Percentiles rank a stretch among this genome's conserved stretches.
Evolutionary conservation across 2,329 filamentous ascomycete species (phyloP).

Genomic region (Macroventuria anomochaeta): DNA sequence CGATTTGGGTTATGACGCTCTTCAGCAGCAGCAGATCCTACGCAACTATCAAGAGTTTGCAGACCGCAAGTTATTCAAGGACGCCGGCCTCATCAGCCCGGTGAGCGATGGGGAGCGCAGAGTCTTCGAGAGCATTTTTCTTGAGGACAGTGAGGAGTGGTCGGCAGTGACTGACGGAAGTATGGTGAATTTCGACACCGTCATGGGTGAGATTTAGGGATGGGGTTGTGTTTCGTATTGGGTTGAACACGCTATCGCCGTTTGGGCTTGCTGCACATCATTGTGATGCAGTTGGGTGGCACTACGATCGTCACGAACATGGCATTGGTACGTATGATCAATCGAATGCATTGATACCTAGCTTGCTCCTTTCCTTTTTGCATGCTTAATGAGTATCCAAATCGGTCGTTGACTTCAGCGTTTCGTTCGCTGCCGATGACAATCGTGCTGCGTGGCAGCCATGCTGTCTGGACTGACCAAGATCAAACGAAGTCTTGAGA

Average conservation of each 20-base stretch:
- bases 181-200: not conserved
- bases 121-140: constrained; percentile 29
- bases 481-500: not conserved
- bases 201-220: not conserved
- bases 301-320: not conserved
- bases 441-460: not conserved
- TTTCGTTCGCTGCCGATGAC: not conserved
- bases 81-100: constrained; percentile 12
- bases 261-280: not conserved
- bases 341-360: not conserved
- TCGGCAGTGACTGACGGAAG: constrained; percentile 2
- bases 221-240: not conserved
- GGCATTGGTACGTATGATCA: constrained; percentile 2
- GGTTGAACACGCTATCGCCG: not conserved
- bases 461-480: not conserved
- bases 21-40: constrained; percentile 18
- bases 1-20: not conserved
- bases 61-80: constrained; percentile 8
- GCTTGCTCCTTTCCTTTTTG: not conserved
- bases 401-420: no score
- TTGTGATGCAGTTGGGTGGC: not conserved
- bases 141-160: constrained; percentile 19
- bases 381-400: not conserved
- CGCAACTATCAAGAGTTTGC: constrained; percentile 26
- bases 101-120: constrained; percentile 20